These are phyloP conservation scores for Puccinia novopanici DNA, from an alignment of 1,284 basidiomycete species.

Conservation along the genomic window DNA sequence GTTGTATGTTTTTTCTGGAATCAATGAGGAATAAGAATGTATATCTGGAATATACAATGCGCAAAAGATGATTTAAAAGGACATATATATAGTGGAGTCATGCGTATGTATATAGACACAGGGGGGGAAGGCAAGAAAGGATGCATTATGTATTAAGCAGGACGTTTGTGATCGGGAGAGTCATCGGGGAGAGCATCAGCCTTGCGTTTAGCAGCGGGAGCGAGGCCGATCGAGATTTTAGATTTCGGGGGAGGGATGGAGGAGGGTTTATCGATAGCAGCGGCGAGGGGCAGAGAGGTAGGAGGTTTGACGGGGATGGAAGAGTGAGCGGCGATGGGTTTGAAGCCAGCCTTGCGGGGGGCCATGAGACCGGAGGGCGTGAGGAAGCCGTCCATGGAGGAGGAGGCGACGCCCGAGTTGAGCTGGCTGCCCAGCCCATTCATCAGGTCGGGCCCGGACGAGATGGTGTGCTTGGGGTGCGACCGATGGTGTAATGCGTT, in stretches of 20 bases:
- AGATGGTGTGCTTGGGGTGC: slow-evolving; percentile 32
- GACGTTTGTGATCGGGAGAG: slow-evolving; percentile 19
- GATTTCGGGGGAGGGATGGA: slow-evolving; percentile 2
- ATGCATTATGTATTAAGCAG: background rate
- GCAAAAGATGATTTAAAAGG: too few species aligned
- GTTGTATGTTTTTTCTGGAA: too few species aligned
- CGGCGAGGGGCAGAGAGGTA: background rate
- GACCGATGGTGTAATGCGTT: background rate
- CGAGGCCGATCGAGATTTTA: slow-evolving; percentile 46
- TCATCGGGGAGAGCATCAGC: slow-evolving; percentile 19
- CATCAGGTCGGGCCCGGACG: slow-evolving; percentile 42
- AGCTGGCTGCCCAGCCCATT: slow-evolving; percentile 36
- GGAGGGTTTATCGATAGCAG: slow-evolving; percentile 6
- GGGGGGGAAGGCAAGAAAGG: background rate
- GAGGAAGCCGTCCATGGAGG: slow-evolving; percentile 34
- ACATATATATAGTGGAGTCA: too few species aligned
- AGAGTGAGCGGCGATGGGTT: slow-evolving; percentile 32
- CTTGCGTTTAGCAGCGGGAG: slow-evolving; percentile 13
- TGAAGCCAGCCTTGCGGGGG: slow-evolving; percentile 46
- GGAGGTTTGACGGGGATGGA: background rate
- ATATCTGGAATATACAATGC: too few species aligned
- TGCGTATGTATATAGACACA: background rate
- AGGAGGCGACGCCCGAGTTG: slow-evolving; percentile 23
- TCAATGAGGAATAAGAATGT: too few species aligned
- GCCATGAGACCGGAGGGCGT: slow-evolving; percentile 43